Percentiles rank a stretch among this genome's conserved stretches.
These are phyloP conservation scores for Dissophora ornata DNA, from an alignment of 192 early-diverging fungal species.

Conservation along the genomic window DNA sequence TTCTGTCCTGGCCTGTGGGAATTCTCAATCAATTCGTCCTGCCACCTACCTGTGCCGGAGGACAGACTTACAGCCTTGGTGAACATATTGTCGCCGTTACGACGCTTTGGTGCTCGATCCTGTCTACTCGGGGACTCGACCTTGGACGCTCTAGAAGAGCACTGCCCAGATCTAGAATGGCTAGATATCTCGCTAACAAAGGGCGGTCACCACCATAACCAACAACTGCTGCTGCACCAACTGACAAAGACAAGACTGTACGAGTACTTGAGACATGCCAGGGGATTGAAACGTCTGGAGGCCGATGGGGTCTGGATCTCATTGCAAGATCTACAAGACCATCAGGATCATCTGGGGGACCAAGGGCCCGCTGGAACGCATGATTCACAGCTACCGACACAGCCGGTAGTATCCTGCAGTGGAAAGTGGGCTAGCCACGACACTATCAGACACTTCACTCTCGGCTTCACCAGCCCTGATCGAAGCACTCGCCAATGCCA, in stretches of 20 bases:
- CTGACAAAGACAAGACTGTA: slow-evolving; percentile 13
- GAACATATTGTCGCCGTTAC: neutral
- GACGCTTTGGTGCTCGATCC: slow-evolving; percentile 21
- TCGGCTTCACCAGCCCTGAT: slow-evolving; percentile 31
- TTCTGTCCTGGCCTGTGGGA: slow-evolving; percentile 2
- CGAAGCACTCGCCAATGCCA: neutral
- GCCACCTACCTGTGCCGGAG: neutral
- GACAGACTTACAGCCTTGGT: slow-evolving; percentile 12
- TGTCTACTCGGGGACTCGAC: slow-evolving; percentile 24
- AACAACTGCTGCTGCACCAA: neutral
- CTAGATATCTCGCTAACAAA: slow-evolving; percentile 37
- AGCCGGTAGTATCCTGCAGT: too few species aligned
- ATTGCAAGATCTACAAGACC: slow-evolving; percentile 1
- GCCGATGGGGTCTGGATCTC: slow-evolving; percentile 37
- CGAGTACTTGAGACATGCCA: slow-evolving; percentile 4
- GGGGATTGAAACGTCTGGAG: slow-evolving; percentile 8
- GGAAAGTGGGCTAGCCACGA: slow-evolving; percentile 4
- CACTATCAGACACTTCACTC: slow-evolving; percentile 13
- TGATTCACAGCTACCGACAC: too few species aligned
- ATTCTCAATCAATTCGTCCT: slow-evolving; percentile 30
- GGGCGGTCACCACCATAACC: neutral
- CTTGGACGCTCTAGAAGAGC: slow-evolving; percentile 4
- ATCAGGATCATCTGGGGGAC: neutral
- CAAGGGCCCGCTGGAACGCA: neutral
- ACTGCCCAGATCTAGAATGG: slow-evolving; percentile 10